These are phyloP conservation scores for Hericium alpestre DNA, from an alignment of 768 basidiomycete genomes.

Conservation along the genomic window DNA sequence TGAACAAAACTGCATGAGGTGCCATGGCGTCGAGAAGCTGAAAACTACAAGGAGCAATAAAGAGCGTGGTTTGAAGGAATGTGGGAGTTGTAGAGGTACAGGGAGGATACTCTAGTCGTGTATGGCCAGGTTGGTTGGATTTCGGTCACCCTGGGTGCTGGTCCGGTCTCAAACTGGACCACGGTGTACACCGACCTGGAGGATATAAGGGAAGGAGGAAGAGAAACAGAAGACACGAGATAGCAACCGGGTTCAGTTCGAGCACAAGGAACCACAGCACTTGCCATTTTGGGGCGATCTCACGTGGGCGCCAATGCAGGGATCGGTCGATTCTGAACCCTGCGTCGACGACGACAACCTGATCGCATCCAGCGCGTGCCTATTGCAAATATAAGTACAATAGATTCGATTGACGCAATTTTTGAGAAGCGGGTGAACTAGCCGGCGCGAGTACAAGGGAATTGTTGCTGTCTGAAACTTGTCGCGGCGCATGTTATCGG, in stretches of 20 bases:
- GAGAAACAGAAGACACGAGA: not conserved
- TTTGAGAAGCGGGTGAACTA: too few relatives aligned
- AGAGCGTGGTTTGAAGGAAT: not conserved
- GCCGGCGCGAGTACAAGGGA: too few relatives aligned
- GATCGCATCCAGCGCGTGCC: too few relatives aligned
- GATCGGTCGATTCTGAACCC: too few relatives aligned
- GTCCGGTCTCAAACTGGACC: too few relatives aligned
- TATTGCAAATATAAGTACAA: too few relatives aligned
- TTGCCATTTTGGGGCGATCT: not conserved
- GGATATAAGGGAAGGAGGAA: not conserved
- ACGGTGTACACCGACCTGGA: too few relatives aligned
- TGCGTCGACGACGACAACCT: too few relatives aligned
- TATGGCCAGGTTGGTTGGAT: not conserved
- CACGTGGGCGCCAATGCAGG: too few relatives aligned
- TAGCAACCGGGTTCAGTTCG: not conserved
- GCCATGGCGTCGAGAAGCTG: slow-evolving; percentile 2
- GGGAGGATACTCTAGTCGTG: not conserved
- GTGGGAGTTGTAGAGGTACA: not conserved
- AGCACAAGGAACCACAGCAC: not conserved
- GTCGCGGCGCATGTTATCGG: too few relatives aligned
- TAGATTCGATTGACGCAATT: too few relatives aligned
- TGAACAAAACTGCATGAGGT: not conserved
- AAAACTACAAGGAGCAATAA: not conserved
- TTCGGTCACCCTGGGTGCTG: not conserved
- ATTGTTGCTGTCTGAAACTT: too few relatives aligned